phyloP scores from a whole-genome alignment of 2,329 filamentous ascomycete genomes.

The Madurella mycetomatis region DNA sequence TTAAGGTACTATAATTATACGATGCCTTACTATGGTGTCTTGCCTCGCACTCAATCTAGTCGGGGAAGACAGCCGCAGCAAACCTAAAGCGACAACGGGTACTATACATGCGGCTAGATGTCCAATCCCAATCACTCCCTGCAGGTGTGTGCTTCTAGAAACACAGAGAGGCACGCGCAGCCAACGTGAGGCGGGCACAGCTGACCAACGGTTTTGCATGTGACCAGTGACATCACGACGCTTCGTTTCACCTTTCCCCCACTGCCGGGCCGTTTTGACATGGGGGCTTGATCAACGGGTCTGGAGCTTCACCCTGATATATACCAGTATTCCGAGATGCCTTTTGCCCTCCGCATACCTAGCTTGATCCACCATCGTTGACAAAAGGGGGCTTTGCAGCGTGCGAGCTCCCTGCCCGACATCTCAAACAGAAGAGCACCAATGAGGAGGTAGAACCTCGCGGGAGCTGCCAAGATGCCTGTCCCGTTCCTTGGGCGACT shows the following conservation, averaged over 20 bases:
- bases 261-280: too few relatives aligned
- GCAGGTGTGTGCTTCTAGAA: background rate
- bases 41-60: too few relatives aligned
- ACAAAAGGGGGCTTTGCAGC: background rate
- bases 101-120: too few relatives aligned
- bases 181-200: slow-evolving; percentile 6
- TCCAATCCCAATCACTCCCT: too few relatives aligned
- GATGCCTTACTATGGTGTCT: too few relatives aligned
- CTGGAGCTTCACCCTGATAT: background rate
- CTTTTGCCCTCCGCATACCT: background rate
- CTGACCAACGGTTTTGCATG: slow-evolving; percentile 10
- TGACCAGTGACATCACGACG: slow-evolving; percentile 19
- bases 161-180: background rate
- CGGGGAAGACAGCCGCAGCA: too few relatives aligned
- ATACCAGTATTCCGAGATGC: background rate
- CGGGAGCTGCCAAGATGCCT: slow-evolving; percentile 37
- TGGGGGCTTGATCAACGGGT: background rate
- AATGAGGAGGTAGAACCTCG: slow-evolving; percentile 14
- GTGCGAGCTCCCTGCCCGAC: background rate
- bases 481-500: slow-evolving; percentile 51
- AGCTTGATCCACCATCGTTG: too few relatives aligned
- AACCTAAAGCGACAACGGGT: too few relatives aligned
- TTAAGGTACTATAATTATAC: background rate
- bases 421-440: background rate
- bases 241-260: slow-evolving; percentile 4